phyloP scores from a whole-genome alignment of 1,284 basidiomycete species.

The Flammula alnicola region DNA sequence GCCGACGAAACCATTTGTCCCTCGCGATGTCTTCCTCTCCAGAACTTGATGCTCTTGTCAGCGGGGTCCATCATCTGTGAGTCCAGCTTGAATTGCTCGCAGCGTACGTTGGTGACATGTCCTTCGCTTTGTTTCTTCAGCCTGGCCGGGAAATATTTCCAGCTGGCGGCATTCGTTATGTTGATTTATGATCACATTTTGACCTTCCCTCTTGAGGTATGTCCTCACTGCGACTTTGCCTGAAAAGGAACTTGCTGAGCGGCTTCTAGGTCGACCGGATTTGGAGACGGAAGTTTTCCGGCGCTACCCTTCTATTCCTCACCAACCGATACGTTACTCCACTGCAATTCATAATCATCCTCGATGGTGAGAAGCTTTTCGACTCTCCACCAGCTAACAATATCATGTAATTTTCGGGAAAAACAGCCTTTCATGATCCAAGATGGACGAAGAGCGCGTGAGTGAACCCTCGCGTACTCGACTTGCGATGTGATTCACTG shows the following conservation, averaged over 20 bases:
- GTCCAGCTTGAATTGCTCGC: neutral
- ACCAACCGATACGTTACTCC: constrained; percentile 30
- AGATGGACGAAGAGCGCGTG: constrained; percentile 17
- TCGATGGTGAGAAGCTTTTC: constrained; percentile 24
- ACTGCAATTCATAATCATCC: constrained; percentile 28
- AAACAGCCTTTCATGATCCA: constrained; percentile 28
- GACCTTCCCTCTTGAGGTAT: constrained; percentile 24
- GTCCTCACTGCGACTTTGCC: neutral
- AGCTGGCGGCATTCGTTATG: constrained; percentile 26
- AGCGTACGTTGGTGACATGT: neutral
- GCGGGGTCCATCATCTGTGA: constrained; percentile 17
- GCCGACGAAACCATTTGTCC: no score
- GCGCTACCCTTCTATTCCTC: constrained; percentile 27
- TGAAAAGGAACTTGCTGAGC: neutral
- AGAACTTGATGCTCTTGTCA: constrained; percentile 12
- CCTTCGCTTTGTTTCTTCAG: constrained; percentile 7
- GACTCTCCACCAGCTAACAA: no score
- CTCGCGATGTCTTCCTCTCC: constrained; percentile 17
- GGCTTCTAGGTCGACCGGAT: constrained; percentile 24
- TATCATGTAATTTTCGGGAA: no score
- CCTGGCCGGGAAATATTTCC: constrained; percentile 28
- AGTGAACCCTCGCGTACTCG: neutral
- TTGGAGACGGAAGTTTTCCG: constrained; percentile 27
- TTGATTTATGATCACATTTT: constrained; percentile 24
- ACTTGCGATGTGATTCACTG: neutral